These are phyloP conservation scores for Aristolochia californica DNA, from an alignment of 164 flowering plant species.

Conservation along the genomic window DNA sequence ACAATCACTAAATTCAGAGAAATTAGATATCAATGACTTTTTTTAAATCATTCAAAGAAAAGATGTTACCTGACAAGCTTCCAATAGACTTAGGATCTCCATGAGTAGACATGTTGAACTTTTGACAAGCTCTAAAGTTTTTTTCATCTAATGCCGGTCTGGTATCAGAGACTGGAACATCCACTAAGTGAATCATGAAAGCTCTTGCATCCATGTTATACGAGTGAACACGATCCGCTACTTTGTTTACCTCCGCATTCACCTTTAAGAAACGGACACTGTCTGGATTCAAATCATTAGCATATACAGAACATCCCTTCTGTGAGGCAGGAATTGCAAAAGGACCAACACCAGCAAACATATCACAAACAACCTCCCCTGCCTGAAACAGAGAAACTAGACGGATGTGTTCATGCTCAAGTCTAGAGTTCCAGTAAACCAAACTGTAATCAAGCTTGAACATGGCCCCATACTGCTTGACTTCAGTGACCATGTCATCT, in stretches of 20 bases:
- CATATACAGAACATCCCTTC: conserved; percentile 84
- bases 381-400: conserved; percentile 63
- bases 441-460: conserved; percentile 92
- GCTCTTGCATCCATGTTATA: conserved; percentile 86
- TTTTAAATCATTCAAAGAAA: too few relatives aligned
- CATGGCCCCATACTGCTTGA: conserved; percentile 89
- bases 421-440: conserved; percentile 98
- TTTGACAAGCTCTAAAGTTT: conserved; percentile 15
- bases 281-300: conserved; percentile 92
- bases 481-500: conserved; percentile 80
- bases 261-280: conserved; percentile 65
- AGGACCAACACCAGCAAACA: conserved; percentile 98
- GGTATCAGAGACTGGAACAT: conserved; percentile 28
- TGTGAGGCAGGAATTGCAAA: conserved; percentile 97
- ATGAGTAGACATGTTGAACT: conserved; percentile 6
- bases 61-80: too few relatives aligned
- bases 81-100: conserved; percentile 6
- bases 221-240: conserved; percentile 41
- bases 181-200: conserved; percentile 51
- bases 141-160: conserved; percentile 19
- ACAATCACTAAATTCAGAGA: too few relatives aligned
- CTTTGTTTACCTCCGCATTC: conserved; percentile 86
- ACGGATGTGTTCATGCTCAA: conserved; percentile 90
- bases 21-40: too few relatives aligned
- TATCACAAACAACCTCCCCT: conserved; percentile 85